Base-by-base conservation (phyloP, 257 asterid species). In the Solanum piurae region DNA sequence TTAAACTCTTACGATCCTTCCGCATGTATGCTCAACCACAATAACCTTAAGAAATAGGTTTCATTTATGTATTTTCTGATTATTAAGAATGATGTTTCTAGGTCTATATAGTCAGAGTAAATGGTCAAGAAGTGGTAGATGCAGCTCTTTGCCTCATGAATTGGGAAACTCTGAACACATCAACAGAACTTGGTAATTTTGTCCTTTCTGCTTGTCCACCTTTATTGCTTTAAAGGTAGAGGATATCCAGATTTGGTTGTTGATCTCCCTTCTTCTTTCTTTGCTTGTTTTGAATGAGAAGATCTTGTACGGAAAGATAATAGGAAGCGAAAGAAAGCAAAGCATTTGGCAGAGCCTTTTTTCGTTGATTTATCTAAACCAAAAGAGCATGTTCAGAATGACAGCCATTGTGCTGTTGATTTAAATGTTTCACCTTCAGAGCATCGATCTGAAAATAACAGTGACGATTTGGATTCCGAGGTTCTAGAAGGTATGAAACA, bases 91-190 rank as follows among this genome's bases (percentile, higher is more conserved):
- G 84, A 72, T 83, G 85, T 83, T 86, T 88, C 44, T 84, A 97
- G 99, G 99, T 97, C 83, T 94, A 91, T 92, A 95, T 95, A 83
- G 99, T 94, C 87, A 91, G 99, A 93, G 98, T 93, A 38, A 88
- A 93, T 86, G 89, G 84, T 34, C 76, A 89, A 13, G 98, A 93
- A 14, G 96, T 90, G 13, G 90, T 97, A 23, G 86, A 74, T 87
- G 99, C 98, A 23, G 98, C 99, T 25, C 93, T 90, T 88, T 89
- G 94, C 89, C 98, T 97, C 87, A 79, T 96, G 98, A 69, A 90
- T 60, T 64, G 95, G 88, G 89, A 89, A 86, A 91, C 92, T 89
- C 87, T 86, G 69, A 37, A 86, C 25, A 88, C 89, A 88, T 89
- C 92, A 84, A 58, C 88, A 2, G 89, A 90, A 34, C 86, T 88